Evolutionary conservation across 768 basidiomycete genomes (phyloP).

Genomic region (Nidularia sp.): DNA sequence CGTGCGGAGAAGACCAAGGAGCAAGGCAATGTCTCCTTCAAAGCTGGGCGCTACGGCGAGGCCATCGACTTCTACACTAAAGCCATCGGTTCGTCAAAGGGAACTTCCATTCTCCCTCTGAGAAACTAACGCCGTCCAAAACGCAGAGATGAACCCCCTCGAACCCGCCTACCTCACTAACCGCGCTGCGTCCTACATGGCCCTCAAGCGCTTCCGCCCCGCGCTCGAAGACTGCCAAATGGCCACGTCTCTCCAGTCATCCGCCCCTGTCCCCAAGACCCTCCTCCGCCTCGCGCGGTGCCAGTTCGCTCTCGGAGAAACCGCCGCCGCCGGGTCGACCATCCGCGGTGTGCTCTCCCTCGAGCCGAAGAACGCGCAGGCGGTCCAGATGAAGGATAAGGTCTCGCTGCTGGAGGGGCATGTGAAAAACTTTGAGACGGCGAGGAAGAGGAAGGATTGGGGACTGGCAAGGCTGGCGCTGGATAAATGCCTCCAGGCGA

Average conservation of each 20-base stretch:
- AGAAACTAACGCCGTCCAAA: background rate
- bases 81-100: constrained; percentile 54
- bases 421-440: constrained; percentile 56
- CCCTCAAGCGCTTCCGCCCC: constrained; percentile 66
- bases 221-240: constrained; percentile 80
- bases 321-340: constrained; percentile 62
- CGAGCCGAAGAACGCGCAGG: constrained; percentile 59
- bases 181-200: constrained; percentile 84
- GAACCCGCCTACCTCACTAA: constrained; percentile 83
- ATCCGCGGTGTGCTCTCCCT: constrained; percentile 56
- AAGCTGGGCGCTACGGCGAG: constrained; percentile 54
- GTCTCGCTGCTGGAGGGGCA: constrained; percentile 62
- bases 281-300: constrained; percentile 80
- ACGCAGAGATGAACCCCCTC: constrained; percentile 49
- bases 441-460: constrained; percentile 65
- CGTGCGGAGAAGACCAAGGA: constrained; percentile 68
- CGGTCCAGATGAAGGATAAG: constrained; percentile 57
- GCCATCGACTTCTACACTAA: constrained; percentile 74
- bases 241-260: constrained; percentile 62
- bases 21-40: constrained; percentile 73
- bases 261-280: constrained; percentile 66
- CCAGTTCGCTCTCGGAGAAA: constrained; percentile 74
- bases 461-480: constrained; percentile 73
- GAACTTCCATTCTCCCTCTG: constrained; percentile 5
- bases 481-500: constrained; percentile 69